These are phyloP conservation scores for Scorias spongiosa DNA, from an alignment of 2,329 filamentous ascomycete species.

Conservation along the genomic window DNA sequence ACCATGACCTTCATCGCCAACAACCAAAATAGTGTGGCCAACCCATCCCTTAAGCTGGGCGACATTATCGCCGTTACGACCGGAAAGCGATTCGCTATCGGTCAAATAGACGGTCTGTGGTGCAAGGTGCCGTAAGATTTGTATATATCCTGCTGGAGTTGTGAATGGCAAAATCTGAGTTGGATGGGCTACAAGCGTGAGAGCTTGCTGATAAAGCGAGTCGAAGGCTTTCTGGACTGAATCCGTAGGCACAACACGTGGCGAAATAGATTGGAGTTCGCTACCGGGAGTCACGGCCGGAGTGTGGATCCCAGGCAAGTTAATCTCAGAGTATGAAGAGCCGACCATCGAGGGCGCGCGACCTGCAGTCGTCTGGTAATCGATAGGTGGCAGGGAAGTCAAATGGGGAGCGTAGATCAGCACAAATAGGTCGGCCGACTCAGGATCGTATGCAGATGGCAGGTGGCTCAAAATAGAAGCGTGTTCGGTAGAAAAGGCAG, in stretches of 20 bases:
- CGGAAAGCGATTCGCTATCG: conserved; percentile 56
- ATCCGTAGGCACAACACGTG: conserved; percentile 21
- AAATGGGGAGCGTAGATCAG: conserved; percentile 76
- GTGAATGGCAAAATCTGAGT: conserved; percentile 82
- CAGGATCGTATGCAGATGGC: conserved; percentile 58
- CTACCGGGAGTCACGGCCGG: conserved; percentile 52
- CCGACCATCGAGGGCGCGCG: conserved; percentile 45
- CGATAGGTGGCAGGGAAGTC: conserved; percentile 33
- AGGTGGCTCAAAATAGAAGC: conserved; percentile 76
- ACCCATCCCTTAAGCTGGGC: conserved; percentile 51
- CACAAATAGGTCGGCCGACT: conserved; percentile 64
- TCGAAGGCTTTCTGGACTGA: conserved; percentile 44
- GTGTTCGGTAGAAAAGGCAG: conserved; percentile 50
- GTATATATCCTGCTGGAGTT: conserved; percentile 64
- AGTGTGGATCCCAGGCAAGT: conserved; percentile 41
- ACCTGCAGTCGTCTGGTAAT: conserved; percentile 22
- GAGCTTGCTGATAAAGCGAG: conserved; percentile 65
- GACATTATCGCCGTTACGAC: conserved; percentile 57
- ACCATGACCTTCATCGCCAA: conserved; percentile 59
- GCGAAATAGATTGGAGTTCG: conserved; percentile 33
- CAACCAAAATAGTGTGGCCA: conserved; percentile 44
- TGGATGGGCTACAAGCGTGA: conserved; percentile 66
- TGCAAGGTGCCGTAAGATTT: conserved; percentile 72
- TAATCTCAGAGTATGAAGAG: conserved; percentile 84
- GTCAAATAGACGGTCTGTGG: conserved; percentile 82